Base-by-base conservation (phyloP, 768 basidiomycete species). In the Auriscalpium orientale region DNA sequence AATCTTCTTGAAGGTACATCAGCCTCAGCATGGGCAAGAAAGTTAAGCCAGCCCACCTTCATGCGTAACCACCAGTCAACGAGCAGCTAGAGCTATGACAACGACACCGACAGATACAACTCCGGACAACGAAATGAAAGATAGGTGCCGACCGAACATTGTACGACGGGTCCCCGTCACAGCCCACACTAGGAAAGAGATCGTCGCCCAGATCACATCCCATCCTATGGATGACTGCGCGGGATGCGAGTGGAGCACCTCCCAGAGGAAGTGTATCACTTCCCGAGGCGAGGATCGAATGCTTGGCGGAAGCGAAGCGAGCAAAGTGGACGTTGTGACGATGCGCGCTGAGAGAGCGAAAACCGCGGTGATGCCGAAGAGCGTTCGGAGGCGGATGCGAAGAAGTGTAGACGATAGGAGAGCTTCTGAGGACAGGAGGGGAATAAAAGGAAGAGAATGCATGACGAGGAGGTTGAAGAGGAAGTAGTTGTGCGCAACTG, bases 161-260 rank as follows among this genome's bases (percentile, higher is more conserved):
- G 15, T 33, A 15, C 6, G n/a, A 15, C 34, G 18, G 36, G 34
- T 9, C 34, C 34, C 13, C 35, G 49, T 18, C 15, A 34, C 22
- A 22, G 22, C 34, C 79, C 78, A 81, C 0, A 67, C 58, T 9
- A 72, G 43, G 44, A 78, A 74, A 0, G 77, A 77, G 1, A 69
- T 36, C 18, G 65, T 75, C 13, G 80, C 79, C 81, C 83, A 85
- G 8, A 85, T 63, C 10, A 83, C 76, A 52, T 87, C 84, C 76
- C 81, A 81, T 6, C 82, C 80, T 37, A 87, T 84, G 11, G 80
- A 82, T 1, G 79, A 73, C 65, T 84, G 82, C 5, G 84, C 84
- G 1, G 84, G 82, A 64, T 85, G 80, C 1, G 72, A 68, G 52
- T 77, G 66, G 10, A 83, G 71, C 21, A 68, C 69, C 0, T 58